phyloP scores from a whole-genome alignment of 1,284 basidiomycete species.

The Rugosomyces carneus region DNA sequence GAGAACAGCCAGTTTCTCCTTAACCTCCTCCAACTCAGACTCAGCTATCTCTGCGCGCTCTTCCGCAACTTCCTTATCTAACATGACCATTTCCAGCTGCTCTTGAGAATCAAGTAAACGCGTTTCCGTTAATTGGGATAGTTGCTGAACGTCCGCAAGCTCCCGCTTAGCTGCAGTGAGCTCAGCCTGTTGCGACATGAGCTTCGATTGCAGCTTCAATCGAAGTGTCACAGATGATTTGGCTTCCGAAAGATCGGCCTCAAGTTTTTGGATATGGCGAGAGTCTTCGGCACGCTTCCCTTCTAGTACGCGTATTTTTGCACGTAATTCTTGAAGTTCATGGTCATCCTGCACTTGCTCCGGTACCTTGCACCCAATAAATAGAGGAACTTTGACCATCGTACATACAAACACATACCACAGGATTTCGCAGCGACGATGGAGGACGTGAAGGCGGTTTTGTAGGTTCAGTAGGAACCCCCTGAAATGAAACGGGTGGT shows the following conservation, averaged over 20 bases:
- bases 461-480: slow-evolving; percentile 15
- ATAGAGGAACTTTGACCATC: background rate
- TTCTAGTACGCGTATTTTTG: slow-evolving; percentile 83
- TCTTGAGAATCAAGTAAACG: slow-evolving; percentile 65
- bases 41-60: slow-evolving; percentile 84
- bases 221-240: slow-evolving; percentile 81
- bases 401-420: slow-evolving; percentile 14
- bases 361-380: slow-evolving; percentile 2
- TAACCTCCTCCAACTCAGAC: slow-evolving; percentile 69
- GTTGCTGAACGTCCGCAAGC: slow-evolving; percentile 61
- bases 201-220: slow-evolving; percentile 86
- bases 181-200: slow-evolving; percentile 75
- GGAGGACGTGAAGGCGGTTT: slow-evolving; percentile 18
- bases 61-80: slow-evolving; percentile 97
- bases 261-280: slow-evolving; percentile 78
- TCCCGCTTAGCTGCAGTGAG: slow-evolving; percentile 64
- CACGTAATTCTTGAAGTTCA: slow-evolving; percentile 77
- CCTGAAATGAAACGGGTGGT: slow-evolving; percentile 14
- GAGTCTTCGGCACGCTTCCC: slow-evolving; percentile 83
- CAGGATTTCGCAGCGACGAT: slow-evolving; percentile 15
- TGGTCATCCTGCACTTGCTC: slow-evolving; percentile 37
- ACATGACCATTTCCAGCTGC: slow-evolving; percentile 89
- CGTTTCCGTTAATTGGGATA: slow-evolving; percentile 35
- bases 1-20: slow-evolving; percentile 73
- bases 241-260: slow-evolving; percentile 76